Percentiles rank a stretch among this genome's conserved stretches.
phyloP scores from a whole-genome alignment of 768 basidiomycete species.

The Psilocybe cubensis region DNA sequence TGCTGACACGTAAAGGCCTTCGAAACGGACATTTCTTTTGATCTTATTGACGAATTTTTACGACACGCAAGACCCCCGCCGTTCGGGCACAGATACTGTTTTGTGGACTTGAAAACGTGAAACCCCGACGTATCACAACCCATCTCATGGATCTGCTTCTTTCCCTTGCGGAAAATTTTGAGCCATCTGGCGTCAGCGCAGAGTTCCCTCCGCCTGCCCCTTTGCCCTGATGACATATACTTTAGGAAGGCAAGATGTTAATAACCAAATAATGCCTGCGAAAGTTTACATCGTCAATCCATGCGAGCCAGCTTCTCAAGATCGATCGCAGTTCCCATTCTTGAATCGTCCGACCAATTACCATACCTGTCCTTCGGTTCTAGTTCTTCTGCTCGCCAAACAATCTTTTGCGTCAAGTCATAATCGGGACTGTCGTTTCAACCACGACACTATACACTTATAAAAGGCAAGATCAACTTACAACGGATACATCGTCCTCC shows the following conservation, averaged over 20 bases:
- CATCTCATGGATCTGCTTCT: background rate
- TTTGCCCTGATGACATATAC: background rate
- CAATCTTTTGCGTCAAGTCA: background rate
- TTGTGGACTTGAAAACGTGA: background rate
- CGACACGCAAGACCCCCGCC: background rate
- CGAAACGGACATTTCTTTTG: background rate
- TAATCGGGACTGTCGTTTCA: background rate
- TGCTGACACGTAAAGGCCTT: background rate
- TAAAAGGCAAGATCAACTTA: background rate
- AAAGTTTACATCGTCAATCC: background rate
- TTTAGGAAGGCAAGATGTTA: background rate
- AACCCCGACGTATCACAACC: background rate
- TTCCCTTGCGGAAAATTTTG: background rate
- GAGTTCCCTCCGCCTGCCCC: background rate
- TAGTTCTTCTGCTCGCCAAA: background rate
- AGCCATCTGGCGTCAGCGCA: background rate
- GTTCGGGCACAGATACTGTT: background rate
- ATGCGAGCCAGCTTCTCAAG: background rate
- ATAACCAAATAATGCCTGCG: background rate
- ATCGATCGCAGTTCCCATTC: background rate
- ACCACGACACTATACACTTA: background rate
- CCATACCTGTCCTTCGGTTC: slow-evolving; percentile 2
- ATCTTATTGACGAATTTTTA: background rate
- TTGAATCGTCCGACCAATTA: background rate
- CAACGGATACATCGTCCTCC: background rate